Evolutionary conservation across 495 filamentous ascomycete genomes (phyloP), one percentile per base, ranked within the genome.

Genomic region (Penicillium canescens): DNA sequence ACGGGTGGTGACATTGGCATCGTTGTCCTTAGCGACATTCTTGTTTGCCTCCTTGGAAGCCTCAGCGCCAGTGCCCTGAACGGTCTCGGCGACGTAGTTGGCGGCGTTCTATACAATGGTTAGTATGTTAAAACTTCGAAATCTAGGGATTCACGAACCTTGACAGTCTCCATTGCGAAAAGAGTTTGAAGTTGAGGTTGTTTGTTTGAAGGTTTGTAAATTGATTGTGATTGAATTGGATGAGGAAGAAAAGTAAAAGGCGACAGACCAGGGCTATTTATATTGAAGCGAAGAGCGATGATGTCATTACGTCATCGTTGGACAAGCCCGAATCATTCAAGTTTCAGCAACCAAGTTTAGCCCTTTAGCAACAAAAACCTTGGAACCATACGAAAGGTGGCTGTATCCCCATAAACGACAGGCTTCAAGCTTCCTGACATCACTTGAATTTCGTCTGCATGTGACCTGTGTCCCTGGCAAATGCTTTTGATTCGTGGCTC

Each of bases 11-110:
- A 57, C 0, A 5, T 42, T 47, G n/a, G 54, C 54, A 12, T 57
- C 54, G 28, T 14, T 13, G 49, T 14, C 24, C 54, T 57, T 57
- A 2, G 54, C 54, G 31, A 57, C 51, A 21, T 18, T 40, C 42
- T 54, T 54, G 51, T 54, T 54, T 35, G 51, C 51, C 51, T 54
- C 51, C 48, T 57, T 57, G 49, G 54, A 57, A 28, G 54, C 49
- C 37, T 57, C 36, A 9, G 54, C 48, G 13, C 54, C 54, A 24
- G 48, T 46, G 11, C 54, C 54, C 37, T 53, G 48, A 13, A 57
- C 4, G 37, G 35, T 42, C 54, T 57, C 54, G 6, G 42, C 20
- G 49, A 57, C 54, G 49, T 57, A 57, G 42, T 57, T 46, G 21
- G 37, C 49, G 48, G 42, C 54, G 36, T 57, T 40, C 54, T 57